These are phyloP conservation scores for Trypanosoma lewisi DNA, from an alignment of 208 protist species.

Conservation along the genomic window DNA sequence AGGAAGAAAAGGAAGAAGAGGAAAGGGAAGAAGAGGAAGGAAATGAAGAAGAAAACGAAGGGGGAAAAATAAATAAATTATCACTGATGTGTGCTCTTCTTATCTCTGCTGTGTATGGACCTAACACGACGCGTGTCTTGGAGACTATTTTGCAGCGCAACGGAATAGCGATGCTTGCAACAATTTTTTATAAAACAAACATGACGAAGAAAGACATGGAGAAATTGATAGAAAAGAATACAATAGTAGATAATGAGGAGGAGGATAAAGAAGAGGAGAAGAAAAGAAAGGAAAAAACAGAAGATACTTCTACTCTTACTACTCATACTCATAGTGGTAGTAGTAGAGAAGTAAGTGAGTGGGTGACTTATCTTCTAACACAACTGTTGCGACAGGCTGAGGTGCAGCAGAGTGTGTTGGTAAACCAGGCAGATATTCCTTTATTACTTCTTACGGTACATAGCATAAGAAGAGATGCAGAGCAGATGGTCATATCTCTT, in stretches of 20 bases:
- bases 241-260: too few relatives aligned
- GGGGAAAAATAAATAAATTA: not conserved
- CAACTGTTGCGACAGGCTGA: slow-evolving; percentile 15
- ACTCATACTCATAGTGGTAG: not conserved
- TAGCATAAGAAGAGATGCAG: slow-evolving; percentile 21
- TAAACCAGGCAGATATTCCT: slow-evolving; percentile 13
- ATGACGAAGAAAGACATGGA: not conserved
- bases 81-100: slow-evolving; percentile 16
- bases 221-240: not conserved
- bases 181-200: slow-evolving; percentile 1
- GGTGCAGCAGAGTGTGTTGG: slow-evolving; percentile 21
- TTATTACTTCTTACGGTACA: slow-evolving; percentile 26
- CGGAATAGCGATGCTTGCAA: slow-evolving; percentile 17
- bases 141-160: slow-evolving; percentile 13
- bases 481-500: slow-evolving; percentile 29
- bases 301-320: too few relatives aligned
- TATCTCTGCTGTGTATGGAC: slow-evolving; percentile 18
- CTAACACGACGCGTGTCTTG: slow-evolving; percentile 11
- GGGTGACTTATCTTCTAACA: slow-evolving; percentile 27
- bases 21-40: not conserved
- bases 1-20: not conserved
- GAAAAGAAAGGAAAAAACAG: too few relatives aligned
- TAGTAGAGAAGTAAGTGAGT: slow-evolving; percentile 5
- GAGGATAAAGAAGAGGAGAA: too few relatives aligned
- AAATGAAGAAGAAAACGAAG: not conserved